phyloP scores from a whole-genome alignment of 225 moss, liverwort and hornwort species.

The Thuidium tamariscinum region DNA sequence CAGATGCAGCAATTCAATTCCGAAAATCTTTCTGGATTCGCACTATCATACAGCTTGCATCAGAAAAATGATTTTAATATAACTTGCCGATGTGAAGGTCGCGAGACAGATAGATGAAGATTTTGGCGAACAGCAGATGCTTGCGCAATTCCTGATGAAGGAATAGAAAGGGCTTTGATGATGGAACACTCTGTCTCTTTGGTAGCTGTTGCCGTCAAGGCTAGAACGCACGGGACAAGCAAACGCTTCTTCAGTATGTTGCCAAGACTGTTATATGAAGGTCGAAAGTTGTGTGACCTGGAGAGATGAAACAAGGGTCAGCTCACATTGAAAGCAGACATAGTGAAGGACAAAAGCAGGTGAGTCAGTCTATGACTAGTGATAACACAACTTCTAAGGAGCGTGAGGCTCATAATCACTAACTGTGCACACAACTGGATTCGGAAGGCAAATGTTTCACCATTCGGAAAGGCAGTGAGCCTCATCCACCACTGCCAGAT shows the following conservation, averaged over 20 bases:
- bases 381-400: not conserved
- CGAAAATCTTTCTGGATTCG: not conserved
- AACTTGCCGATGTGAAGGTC: conserved; percentile 52
- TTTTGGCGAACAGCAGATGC: conserved; percentile 56
- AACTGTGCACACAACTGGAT: not conserved
- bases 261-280: conserved; percentile 85
- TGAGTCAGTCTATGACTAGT: not conserved
- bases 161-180: conserved; percentile 49
- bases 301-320: not conserved
- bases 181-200: conserved; percentile 71
- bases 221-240: conserved; percentile 64
- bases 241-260: conserved; percentile 58
- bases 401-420: not conserved
- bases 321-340: not conserved
- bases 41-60: not conserved
- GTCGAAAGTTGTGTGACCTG: conserved; percentile 99
- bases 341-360: not conserved
- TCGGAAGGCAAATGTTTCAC: conserved; percentile 4
- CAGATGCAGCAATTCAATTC: not conserved
- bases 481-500: conserved; percentile 82
- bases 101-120: conserved; percentile 64
- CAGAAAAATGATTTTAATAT: not conserved
- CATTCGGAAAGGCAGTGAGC: conserved; percentile 98
- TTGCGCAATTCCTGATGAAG: conserved; percentile 50
- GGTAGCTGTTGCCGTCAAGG: conserved; percentile 92